Base-by-base conservation (phyloP, 768 basidiomycete species). In the Podaxis sp. region DNA sequence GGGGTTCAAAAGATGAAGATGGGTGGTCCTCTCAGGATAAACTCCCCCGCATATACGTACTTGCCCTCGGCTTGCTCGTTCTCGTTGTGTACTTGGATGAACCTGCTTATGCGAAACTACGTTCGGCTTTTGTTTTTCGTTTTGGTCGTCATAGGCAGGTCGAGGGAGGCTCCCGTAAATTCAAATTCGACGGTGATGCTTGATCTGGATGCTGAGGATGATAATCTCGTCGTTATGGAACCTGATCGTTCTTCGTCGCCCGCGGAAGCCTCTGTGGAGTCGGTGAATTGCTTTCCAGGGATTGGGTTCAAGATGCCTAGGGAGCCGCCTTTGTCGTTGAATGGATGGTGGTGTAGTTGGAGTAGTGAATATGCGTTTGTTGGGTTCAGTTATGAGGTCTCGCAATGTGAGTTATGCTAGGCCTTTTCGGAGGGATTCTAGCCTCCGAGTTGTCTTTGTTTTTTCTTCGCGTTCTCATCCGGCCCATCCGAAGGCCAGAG, bases 381-480 rank as follows among this genome's bases (percentile, higher is more conserved):
- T 55, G 90, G 89, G 0, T 88, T 92, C 73, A 88, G 88, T 70
- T 92, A 92, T 66, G 89, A 89, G 67, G 79, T 91, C 24, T 82
- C 85, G 46, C 78, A 75, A 11, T 90, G 89, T 88, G 66, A 54
- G 83, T 69, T 19, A 4, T 46, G 9, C 33, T 33, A 9, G 33
- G 9, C 33, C 1, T 33, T 9, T 9, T 9, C 33, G 9, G 33
- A 0, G 8, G 33, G 33, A 9, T 33, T 9, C 29, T 9, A 33
- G 29, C 33, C 33, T 33, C 33, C 8, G 33, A 33, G 33, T 33
- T 33, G 33, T 33, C 33, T 9, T 33, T 33, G 33, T 33, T 33
- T 33, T 33, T 33, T 33, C 33, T 33, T 33, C 33, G 2, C 9
- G 33, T 9, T 33, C 33, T 33, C 33, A 33, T 33, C 33, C 33